Percentiles rank a stretch among this genome's conserved stretches.
phyloP scores from a whole-genome alignment of 805 yeast species.

The Saturnispora halmiae region DNA sequence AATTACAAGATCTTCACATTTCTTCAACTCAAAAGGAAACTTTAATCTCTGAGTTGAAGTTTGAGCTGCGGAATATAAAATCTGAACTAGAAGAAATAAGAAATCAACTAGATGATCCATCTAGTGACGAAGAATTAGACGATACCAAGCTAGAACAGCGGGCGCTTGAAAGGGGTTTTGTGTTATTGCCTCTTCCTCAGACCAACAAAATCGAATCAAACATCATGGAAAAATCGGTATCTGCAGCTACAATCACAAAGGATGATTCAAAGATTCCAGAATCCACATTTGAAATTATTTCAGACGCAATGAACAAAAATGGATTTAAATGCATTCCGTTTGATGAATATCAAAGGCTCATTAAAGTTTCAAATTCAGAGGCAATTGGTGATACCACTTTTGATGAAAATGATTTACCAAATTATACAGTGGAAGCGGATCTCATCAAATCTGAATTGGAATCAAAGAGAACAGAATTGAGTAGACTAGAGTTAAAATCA shows the following conservation, averaged over 20 bases:
- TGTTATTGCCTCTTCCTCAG: slow-evolving; percentile 4
- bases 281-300: slow-evolving; percentile 25
- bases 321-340: slow-evolving; percentile 23
- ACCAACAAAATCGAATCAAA: not conserved
- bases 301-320: slow-evolving; percentile 14
- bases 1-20: not conserved
- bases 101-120: not conserved
- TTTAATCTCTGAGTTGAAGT: not conserved
- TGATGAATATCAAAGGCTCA: slow-evolving; percentile 19
- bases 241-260: slow-evolving; percentile 12
- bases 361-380: not conserved
- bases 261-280: slow-evolving; percentile 3
- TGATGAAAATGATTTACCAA: slow-evolving; percentile 5
- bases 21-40: not conserved
- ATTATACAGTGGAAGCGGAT: slow-evolving; percentile 12
- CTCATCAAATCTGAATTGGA: slow-evolving; percentile 12
- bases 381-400: not conserved
- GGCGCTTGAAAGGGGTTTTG: slow-evolving; percentile 5
- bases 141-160: slow-evolving; percentile 2
- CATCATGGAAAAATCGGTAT: slow-evolving; percentile 2
- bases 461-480: slow-evolving; percentile 9
- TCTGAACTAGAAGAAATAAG: not conserved
- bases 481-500: slow-evolving; percentile 11
- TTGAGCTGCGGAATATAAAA: not conserved
- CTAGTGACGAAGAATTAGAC: slow-evolving; percentile 1